Evolutionary conservation across 163 green algal species (phyloP).

Genomic region (Scenedesmus sp.): DNA sequence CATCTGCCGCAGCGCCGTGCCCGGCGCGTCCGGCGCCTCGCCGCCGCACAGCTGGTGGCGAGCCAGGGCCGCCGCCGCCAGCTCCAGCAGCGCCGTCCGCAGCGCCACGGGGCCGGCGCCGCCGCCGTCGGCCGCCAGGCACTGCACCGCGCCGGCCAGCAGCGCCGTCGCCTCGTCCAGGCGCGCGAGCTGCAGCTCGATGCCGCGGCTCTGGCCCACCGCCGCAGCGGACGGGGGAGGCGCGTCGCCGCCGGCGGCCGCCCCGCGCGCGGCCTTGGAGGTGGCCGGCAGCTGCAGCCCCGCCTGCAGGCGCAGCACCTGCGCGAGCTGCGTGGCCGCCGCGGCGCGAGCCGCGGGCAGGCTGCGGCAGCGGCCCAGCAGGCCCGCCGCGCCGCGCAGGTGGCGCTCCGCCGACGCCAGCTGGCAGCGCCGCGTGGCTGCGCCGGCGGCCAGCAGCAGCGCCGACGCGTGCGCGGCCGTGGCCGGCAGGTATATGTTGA

Average conservation of each 20-base stretch:
- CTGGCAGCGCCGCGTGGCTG: background rate
- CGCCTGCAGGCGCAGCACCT: constrained; percentile 43
- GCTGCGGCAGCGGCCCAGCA: constrained; percentile 20
- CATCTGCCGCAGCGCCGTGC: background rate
- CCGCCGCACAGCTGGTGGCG: background rate
- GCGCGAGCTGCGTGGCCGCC: constrained; percentile 41
- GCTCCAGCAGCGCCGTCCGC: constrained; percentile 8
- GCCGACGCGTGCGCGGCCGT: constrained; percentile 35
- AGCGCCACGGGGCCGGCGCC: background rate
- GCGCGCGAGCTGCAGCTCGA: constrained; percentile 15
- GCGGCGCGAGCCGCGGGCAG: constrained; percentile 46
- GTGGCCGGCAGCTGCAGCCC: constrained; percentile 20
- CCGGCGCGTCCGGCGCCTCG: background rate
- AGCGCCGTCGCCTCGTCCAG: constrained; percentile 14
- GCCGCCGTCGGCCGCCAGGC: constrained; percentile 20
- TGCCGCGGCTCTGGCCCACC: background rate
- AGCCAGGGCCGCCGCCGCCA: background rate
- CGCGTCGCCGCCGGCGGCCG: too few relatives aligned
- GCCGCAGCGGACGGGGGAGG: too few relatives aligned
- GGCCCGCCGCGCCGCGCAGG: constrained; percentile 20
- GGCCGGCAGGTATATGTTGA: constrained; percentile 57
- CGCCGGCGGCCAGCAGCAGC: constrained; percentile 27
- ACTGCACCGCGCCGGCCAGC: background rate
- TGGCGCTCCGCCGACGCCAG: constrained; percentile 10
- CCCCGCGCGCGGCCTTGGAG: background rate